Conservation (phyloP, 1,139 yeast species). For the Suhomyces terraborum region DNA sequence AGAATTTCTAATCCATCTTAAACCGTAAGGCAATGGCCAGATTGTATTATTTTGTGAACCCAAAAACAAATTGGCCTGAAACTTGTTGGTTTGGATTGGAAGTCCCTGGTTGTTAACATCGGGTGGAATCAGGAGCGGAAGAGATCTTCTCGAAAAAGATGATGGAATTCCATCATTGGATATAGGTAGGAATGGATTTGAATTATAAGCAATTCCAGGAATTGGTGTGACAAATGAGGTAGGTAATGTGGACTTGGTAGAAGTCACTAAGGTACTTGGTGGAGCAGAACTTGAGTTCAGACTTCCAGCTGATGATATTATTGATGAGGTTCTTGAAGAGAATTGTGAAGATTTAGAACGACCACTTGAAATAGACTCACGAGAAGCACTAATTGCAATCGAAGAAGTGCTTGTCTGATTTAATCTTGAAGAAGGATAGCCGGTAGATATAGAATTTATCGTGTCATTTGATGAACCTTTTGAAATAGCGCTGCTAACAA, state of each 20-base stretch:
- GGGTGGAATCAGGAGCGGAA: conserved; percentile 54
- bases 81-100: conserved; percentile 80
- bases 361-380: too few relatives aligned
- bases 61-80: conserved; percentile 75
- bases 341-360: too few relatives aligned
- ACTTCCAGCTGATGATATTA: too few relatives aligned
- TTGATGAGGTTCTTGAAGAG: background rate
- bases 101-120: conserved; percentile 44
- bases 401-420: too few relatives aligned
- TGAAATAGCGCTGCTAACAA: too few relatives aligned
- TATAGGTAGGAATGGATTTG: conserved; percentile 22
- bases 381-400: too few relatives aligned
- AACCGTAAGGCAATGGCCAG: conserved; percentile 83
- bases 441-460: too few relatives aligned
- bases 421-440: too few relatives aligned
- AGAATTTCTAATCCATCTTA: conserved; percentile 55
- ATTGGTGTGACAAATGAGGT: background rate
- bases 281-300: too few relatives aligned
- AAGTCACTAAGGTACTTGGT: background rate
- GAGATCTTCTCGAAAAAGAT: conserved; percentile 48
- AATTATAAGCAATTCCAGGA: background rate
- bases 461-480: too few relatives aligned
- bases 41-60: conserved; percentile 63
- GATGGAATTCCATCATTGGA: conserved; percentile 51
- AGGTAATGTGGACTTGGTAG: too few relatives aligned